Conservation (phyloP, 2,329 filamentous ascomycete species). For the Hirsutella thompsonii region DNA sequence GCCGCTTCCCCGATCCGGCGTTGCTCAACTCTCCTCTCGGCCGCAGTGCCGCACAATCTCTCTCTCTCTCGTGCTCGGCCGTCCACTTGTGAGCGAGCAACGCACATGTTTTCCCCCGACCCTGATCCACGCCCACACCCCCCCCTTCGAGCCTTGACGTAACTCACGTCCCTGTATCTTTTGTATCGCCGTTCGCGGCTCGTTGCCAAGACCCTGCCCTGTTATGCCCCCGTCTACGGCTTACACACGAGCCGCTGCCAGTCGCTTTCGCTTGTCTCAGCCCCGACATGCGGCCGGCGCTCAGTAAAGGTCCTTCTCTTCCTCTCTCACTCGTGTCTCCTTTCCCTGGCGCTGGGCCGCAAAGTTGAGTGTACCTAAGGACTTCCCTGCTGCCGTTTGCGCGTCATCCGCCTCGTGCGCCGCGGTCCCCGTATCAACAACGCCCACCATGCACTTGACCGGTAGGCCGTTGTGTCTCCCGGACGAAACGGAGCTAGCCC, state of each 20-base stretch:
- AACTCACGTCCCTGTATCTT: not conserved
- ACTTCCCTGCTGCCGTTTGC: not conserved
- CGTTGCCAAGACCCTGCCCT: not conserved
- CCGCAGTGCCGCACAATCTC: no score
- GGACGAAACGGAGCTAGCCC: not conserved
- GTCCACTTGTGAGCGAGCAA: no score
- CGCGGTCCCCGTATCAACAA: not conserved
- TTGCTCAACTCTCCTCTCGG: not conserved
- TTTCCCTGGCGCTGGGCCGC: no score
- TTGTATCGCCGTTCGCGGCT: not conserved
- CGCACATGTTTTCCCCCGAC: no score
- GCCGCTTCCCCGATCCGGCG: not conserved
- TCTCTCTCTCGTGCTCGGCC: not conserved
- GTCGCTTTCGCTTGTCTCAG: conserved; percentile 2
- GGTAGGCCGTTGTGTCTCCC: not conserved
- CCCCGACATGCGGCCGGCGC: not conserved
- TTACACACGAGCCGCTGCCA: not conserved
- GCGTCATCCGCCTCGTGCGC: not conserved
- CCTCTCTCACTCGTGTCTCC: no score
- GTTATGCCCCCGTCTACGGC: not conserved
- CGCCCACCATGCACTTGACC: not conserved
- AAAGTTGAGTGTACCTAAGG: no score
- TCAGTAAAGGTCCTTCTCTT: not conserved
- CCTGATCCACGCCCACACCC: no score
- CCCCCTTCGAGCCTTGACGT: not conserved